These are phyloP conservation scores for Xylogone sp. DNA, from an alignment of 2,329 filamentous ascomycete species.

Conservation along the genomic window DNA sequence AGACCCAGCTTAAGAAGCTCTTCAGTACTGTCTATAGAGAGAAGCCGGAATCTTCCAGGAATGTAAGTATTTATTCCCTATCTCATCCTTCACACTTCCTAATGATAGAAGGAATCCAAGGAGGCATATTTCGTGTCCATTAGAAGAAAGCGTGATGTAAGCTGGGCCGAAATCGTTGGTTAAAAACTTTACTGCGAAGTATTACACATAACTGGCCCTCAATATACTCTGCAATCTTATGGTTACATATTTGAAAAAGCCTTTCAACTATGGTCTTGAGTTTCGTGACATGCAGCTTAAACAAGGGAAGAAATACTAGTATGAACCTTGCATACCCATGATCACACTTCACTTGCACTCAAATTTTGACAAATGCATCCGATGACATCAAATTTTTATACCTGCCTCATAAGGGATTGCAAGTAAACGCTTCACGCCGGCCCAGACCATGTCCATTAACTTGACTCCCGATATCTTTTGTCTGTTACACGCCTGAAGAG, in stretches of 20 bases:
- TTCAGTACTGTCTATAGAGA: constrained; percentile 80
- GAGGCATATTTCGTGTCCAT: constrained; percentile 86
- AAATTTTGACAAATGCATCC: too few relatives aligned
- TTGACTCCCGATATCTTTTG: not conserved
- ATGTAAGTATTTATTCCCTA: constrained; percentile 50
- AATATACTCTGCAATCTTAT: too few relatives aligned
- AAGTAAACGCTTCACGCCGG: not conserved
- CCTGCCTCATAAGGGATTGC: not conserved
- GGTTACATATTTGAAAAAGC: too few relatives aligned
- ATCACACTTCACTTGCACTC: too few relatives aligned
- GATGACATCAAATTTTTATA: not conserved
- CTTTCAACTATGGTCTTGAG: too few relatives aligned
- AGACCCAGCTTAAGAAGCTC: constrained; percentile 68
- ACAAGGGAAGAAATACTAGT: too few relatives aligned
- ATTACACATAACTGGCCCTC: too few relatives aligned
- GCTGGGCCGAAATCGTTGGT: constrained; percentile 40
- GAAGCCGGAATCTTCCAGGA: constrained; percentile 88
- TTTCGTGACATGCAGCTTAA: too few relatives aligned
- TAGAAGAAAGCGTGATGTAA: constrained; percentile 54
- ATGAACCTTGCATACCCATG: too few relatives aligned
- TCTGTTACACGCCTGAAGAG: not conserved
- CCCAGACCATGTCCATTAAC: not conserved
- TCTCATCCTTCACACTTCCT: constrained; percentile 7
- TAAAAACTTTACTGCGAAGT: too few relatives aligned
- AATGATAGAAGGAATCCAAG: constrained; percentile 62